These are phyloP conservation scores for Raphidocelis subcapitata DNA, from an alignment of 139 green algal species.

Conservation along the genomic window DNA sequence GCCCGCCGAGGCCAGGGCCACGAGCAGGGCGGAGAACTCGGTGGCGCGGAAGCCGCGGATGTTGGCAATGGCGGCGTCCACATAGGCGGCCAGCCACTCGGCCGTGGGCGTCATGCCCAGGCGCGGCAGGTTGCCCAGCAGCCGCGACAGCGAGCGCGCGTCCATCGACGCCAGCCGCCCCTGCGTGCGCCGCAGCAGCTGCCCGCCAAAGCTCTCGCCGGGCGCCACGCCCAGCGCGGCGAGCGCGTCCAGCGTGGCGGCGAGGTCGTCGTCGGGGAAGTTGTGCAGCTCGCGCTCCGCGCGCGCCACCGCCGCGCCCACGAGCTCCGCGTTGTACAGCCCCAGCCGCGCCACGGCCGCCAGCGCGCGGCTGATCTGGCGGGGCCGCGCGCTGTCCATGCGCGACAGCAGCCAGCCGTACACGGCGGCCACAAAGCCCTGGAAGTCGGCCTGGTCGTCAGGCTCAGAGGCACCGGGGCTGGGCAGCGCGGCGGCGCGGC, in stretches of 20 bases:
- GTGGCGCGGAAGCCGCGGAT: neutral
- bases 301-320: neutral
- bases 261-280: neutral
- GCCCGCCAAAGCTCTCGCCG: too few relatives aligned
- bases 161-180: too few relatives aligned
- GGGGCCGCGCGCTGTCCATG: neutral
- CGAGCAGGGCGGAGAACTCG: conserved; percentile 5
- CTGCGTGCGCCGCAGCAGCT: too few relatives aligned
- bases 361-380: conserved; percentile 1
- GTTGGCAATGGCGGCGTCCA: neutral
- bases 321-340: conserved; percentile 33
- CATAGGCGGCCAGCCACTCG: conserved; percentile 10
- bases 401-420: conserved; percentile 28
- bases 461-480: neutral
- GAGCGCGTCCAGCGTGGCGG: too few relatives aligned
- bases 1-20: conserved; percentile 13
- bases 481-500: neutral
- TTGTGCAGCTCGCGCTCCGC: neutral
- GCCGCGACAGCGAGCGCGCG: too few relatives aligned
- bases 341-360: conserved; percentile 4
- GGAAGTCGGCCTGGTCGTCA: conserved; percentile 25
- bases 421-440: conserved; percentile 29
- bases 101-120: conserved; percentile 15
- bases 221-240: too few relatives aligned
- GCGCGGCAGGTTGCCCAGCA: neutral